Base-by-base conservation (phyloP, 2,329 filamentous ascomycete species). In the Diaporthe citriasiana region DNA sequence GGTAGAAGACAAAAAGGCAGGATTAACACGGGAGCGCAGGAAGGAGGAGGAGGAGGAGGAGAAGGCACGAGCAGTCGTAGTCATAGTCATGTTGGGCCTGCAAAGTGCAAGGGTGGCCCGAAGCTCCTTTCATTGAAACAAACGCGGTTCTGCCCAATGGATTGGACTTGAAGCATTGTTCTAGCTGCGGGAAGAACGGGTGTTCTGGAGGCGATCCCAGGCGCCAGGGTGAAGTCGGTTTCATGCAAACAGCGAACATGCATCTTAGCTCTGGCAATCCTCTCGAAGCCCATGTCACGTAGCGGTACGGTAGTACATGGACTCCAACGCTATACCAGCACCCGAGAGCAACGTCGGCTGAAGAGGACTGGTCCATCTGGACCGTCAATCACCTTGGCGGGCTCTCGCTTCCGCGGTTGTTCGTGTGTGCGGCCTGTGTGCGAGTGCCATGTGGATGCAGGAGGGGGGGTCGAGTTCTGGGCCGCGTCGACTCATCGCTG, bases 241-340 rank as follows among this genome's bases (percentile, higher is more conserved):
- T 72, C 69, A 74, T 66, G 53, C 69, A 73, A 38, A 57, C 38
- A 63, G 70, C 45, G 68, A 65, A 65, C 68, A 33, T 74, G 68
- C 57, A 47, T 51, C 57, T 53, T 72, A 56, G 69, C 69, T 71
- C 56, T 57, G 56, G n/a, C 56, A 53, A 51, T 51, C 69, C 55
- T 59, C 60, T 65, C 59, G 50, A 51, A 35, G 42, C 42, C 38
- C 42, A 38, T 59, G 55, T 70, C 68, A 59, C n/a, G 38, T 42
- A 60, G 57, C 57, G n/a, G n/a, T n/a, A 19, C 56, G 35, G 17
- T 60, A 30, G 57, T 22, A 60, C 30, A 35, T 5, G 30, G 53
- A 33, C 38, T 22, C 15, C 57, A 17, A 19, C 38, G 40, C 13
- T 30, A 30, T 56, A 56, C 50, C 66, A 70, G 47, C 56, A 38